These are phyloP conservation scores for Ceratobasidium sp. DNA, from an alignment of 1,284 basidiomycete genomes.

Conservation along the genomic window DNA sequence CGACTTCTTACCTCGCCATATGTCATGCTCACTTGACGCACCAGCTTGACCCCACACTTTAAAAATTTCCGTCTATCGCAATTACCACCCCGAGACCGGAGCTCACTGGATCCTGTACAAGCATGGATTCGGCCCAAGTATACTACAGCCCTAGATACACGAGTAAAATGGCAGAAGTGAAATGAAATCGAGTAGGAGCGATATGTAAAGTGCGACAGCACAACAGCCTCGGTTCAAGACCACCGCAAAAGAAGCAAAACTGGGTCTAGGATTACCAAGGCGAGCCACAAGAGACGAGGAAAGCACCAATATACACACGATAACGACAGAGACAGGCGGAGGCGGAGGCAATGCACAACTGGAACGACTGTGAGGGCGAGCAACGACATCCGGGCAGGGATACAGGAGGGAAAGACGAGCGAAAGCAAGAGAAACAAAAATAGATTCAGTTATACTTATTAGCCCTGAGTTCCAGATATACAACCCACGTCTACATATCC, in stretches of 20 bases:
- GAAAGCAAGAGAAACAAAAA: conserved; percentile 9
- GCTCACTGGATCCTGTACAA: conserved; percentile 19
- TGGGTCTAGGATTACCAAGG: conserved; percentile 1
- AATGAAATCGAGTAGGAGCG: conserved; percentile 7
- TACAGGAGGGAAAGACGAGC: conserved; percentile 16
- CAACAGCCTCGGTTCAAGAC: not conserved
- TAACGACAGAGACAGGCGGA: conserved; percentile 5
- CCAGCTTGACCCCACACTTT: not conserved
- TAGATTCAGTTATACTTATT: not conserved
- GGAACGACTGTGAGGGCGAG: conserved; percentile 18
- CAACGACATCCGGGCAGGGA: conserved; percentile 18
- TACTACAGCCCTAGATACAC: conserved; percentile 42
- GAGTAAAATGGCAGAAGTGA: not conserved
- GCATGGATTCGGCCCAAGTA: conserved; percentile 28
- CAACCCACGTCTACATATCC: conserved; percentile 16
- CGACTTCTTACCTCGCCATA: not conserved
- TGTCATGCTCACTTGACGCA: not conserved
- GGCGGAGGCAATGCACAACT: not conserved
- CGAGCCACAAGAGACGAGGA: not conserved
- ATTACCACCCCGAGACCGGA: conserved; percentile 1
- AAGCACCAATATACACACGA: conserved; percentile 11
- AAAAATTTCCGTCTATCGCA: not conserved
- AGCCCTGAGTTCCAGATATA: not conserved
- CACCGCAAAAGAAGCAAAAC: not conserved
- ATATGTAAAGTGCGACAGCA: conserved; percentile 9